Conservation (phyloP, 352 stramenopile species). For the Achlya hypogyna region DNA sequence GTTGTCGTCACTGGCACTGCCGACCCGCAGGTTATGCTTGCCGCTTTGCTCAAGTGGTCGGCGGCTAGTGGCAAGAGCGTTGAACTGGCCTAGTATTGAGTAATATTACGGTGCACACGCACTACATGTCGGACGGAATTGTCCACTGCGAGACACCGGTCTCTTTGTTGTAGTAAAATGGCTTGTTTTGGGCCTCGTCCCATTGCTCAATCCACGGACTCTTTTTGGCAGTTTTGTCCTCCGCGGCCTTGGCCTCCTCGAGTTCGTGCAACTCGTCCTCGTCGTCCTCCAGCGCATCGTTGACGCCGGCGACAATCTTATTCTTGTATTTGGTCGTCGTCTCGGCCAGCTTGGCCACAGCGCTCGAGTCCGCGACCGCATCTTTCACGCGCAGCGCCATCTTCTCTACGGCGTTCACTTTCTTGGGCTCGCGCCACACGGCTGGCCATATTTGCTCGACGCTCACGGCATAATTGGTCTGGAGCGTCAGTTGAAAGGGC, state of each 20-base stretch:
- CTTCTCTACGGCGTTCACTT: constrained; percentile 25
- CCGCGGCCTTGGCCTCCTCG: constrained; percentile 26
- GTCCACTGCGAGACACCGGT: constrained; percentile 75
- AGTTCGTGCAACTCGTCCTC: constrained; percentile 42
- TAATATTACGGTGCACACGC: background rate
- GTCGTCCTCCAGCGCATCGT: constrained; percentile 61
- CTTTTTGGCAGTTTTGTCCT: constrained; percentile 24
- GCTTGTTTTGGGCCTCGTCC: constrained; percentile 61
- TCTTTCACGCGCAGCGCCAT: constrained; percentile 58
- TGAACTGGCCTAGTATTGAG: constrained; percentile 46
- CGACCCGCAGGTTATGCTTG: constrained; percentile 68
- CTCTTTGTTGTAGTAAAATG: constrained; percentile 85
- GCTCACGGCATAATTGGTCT: constrained; percentile 78
- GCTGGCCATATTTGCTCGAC: constrained; percentile 74
- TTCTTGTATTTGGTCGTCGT: constrained; percentile 63
- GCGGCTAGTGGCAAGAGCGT: constrained; percentile 82
- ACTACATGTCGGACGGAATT: constrained; percentile 54
- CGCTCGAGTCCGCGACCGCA: constrained; percentile 45
- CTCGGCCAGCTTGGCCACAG: constrained; percentile 43
- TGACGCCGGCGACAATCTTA: constrained; percentile 58
- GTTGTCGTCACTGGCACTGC: constrained; percentile 73
- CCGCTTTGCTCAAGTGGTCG: constrained; percentile 84
- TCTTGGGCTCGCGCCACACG: constrained; percentile 51
- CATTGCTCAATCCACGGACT: constrained; percentile 66
- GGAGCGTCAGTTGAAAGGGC: constrained; percentile 74